phyloP scores from a whole-genome alignment of 805 yeast species.

The Hanseniaspora hatyaiensis region DNA sequence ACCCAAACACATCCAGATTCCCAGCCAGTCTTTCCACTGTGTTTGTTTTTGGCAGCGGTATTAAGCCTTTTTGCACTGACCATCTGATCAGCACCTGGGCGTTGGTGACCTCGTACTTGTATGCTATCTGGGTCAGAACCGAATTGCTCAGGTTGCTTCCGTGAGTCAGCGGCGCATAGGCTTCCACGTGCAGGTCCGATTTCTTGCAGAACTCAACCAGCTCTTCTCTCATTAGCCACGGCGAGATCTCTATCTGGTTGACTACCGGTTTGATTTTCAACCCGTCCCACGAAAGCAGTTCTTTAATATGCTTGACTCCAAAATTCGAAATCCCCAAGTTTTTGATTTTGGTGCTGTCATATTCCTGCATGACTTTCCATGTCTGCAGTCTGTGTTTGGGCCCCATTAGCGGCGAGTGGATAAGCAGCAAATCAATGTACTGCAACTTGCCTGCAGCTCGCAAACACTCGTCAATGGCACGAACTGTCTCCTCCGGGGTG shows the following conservation, averaged over 20 bases:
- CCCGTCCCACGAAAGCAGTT: slow-evolving; percentile 47
- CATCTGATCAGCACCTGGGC: slow-evolving; percentile 62
- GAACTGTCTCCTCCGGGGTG: slow-evolving; percentile 46
- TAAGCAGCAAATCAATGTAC: slow-evolving; percentile 63
- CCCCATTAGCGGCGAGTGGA: slow-evolving; percentile 52
- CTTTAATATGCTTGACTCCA: slow-evolving; percentile 48
- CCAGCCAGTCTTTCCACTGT: slow-evolving; percentile 39
- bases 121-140: slow-evolving; percentile 38
- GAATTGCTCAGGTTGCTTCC: slow-evolving; percentile 50
- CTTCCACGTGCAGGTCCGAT: slow-evolving; percentile 51
- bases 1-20: slow-evolving; percentile 46
- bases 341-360: slow-evolving; percentile 47
- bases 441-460: slow-evolving; percentile 40
- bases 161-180: slow-evolving; percentile 68
- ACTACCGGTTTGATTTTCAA: slow-evolving; percentile 52
- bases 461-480: slow-evolving; percentile 48
- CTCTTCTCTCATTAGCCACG: slow-evolving; percentile 63
- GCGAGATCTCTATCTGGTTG: slow-evolving; percentile 74
- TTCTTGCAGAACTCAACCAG: slow-evolving; percentile 49
- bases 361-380: slow-evolving; percentile 66
- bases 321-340: slow-evolving; percentile 73
- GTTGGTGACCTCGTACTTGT: slow-evolving; percentile 38
- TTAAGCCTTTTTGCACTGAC: slow-evolving; percentile 60
- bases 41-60: slow-evolving; percentile 59
- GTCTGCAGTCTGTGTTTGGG: slow-evolving; percentile 43